A percentile compares a stretch with the other conserved stretches of the same genome.
Evolutionary conservation across 331 rosid species (phyloP).

Genomic region (Phaseolus coccineus): DNA sequence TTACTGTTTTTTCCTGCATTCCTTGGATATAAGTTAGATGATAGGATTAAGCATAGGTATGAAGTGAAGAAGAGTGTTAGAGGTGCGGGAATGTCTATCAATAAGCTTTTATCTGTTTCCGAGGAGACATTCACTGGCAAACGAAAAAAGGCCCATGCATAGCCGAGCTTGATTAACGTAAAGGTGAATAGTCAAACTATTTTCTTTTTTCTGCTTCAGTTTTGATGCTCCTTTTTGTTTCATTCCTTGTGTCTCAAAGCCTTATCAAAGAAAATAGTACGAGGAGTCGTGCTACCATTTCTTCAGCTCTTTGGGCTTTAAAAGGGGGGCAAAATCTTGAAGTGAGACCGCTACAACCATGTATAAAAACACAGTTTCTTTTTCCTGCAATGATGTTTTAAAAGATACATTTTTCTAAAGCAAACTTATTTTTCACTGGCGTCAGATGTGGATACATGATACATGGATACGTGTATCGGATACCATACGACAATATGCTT

Average conservation of each 20-base stretch:
- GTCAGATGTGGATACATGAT: not conserved
- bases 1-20: constrained; percentile 83
- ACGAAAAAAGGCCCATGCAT: constrained; percentile 42
- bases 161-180: constrained; percentile 36
- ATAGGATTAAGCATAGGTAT: constrained; percentile 77
- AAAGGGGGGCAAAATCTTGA: not conserved
- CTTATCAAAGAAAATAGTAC: not conserved
- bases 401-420: not conserved
- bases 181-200: constrained; percentile 25
- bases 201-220: constrained; percentile 21
- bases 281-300: not conserved
- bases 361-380: not conserved
- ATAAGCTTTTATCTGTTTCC: constrained; percentile 74
- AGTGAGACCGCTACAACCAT: not conserved
- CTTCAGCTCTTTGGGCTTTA: not conserved
- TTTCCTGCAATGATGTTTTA: not conserved
- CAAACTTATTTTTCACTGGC: constrained; percentile 27
- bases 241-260: constrained; percentile 13
- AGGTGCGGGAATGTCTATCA: constrained; percentile 69
- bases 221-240: constrained; percentile 31
- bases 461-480: no score
- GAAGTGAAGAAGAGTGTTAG: constrained; percentile 57
- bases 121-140: constrained; percentile 54
- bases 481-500: no score
- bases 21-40: constrained; percentile 81